phyloP scores from a whole-genome alignment of 2,329 filamentous ascomycete genomes.

The Hymenoscyphus occultus region DNA sequence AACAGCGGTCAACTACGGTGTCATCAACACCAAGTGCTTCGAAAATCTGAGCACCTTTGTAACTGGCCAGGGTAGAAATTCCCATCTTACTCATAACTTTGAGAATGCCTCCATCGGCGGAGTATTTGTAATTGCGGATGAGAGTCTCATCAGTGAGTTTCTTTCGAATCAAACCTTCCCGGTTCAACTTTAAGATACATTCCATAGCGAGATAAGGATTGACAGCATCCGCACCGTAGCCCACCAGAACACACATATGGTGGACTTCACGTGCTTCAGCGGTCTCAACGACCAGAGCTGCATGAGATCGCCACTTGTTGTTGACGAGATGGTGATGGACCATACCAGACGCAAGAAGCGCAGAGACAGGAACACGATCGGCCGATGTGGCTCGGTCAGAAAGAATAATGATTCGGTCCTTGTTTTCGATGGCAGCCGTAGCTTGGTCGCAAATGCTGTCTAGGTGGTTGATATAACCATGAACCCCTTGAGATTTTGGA shows the following conservation, averaged over 20 bases:
- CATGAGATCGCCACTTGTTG: constrained; percentile 92
- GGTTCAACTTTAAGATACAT: constrained; percentile 94
- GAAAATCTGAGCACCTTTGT: constrained; percentile 98
- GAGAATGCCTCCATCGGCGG: constrained; percentile 90
- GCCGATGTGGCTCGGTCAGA: constrained; percentile 83
- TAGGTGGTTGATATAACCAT: constrained; percentile 82
- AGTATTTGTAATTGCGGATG: constrained; percentile 95
- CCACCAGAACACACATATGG: constrained; percentile 97
- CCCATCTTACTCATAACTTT: constrained; percentile 99
- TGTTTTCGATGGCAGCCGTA: constrained; percentile 77
- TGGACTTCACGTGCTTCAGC: constrained; percentile 96
- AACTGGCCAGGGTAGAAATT: constrained; percentile 92
- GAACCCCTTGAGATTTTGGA: constrained; percentile 75
- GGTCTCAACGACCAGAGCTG: constrained; percentile 84
- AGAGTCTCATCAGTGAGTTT: constrained; percentile 77
- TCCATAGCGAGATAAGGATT: constrained; percentile 95
- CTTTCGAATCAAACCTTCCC: constrained; percentile 89
- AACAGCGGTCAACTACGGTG: constrained; percentile 87
- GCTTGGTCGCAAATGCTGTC: constrained; percentile 85
- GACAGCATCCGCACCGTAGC: constrained; percentile 90
- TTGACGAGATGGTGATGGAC: constrained; percentile 93
- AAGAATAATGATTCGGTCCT: constrained; percentile 81
- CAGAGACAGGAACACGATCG: constrained; percentile 80
- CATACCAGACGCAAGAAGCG: constrained; percentile 85
- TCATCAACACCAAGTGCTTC: constrained; percentile 94